phyloP scores from a whole-genome alignment of 2,329 filamentous ascomycete genomes.

The Hypoxylon sp. region DNA sequence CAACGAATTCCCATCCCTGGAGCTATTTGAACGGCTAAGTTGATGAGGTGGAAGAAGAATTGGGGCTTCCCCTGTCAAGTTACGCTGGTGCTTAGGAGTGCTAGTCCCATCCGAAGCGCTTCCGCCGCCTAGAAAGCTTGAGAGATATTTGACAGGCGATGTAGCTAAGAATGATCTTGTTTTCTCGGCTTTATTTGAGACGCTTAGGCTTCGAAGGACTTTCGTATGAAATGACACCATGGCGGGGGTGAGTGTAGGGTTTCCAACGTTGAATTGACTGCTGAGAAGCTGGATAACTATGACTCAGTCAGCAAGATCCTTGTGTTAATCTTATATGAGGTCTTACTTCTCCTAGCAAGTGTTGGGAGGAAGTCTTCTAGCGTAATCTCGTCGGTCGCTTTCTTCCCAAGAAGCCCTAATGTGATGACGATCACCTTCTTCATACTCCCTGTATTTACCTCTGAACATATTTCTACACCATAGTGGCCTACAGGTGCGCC shows the following conservation, averaged over 20 bases:
- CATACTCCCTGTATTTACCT: conserved; percentile 70
- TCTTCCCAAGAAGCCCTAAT: conserved; percentile 76
- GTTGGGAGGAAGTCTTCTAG: conserved; percentile 81
- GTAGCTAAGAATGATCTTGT: conserved; percentile 79
- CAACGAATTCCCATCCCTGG: conserved; percentile 64
- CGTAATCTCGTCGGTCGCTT: conserved; percentile 81
- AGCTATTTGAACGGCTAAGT: conserved; percentile 62
- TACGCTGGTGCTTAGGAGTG: conserved; percentile 60
- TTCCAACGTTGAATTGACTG: conserved; percentile 77
- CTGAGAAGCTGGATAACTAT: conserved; percentile 81
- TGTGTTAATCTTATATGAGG: neutral
- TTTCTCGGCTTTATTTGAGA: conserved; percentile 74
- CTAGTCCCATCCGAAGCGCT: conserved; percentile 60
- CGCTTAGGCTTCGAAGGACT: conserved; percentile 77
- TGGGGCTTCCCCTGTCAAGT: conserved; percentile 55
- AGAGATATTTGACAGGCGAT: conserved; percentile 93
- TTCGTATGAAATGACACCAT: conserved; percentile 85
- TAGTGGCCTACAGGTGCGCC: conserved; percentile 76
- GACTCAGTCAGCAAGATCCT: conserved; percentile 52
- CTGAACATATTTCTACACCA: conserved; percentile 79
- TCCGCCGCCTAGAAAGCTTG: conserved; percentile 80
- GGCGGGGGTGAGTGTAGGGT: conserved; percentile 74
- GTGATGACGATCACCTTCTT: conserved; percentile 66
- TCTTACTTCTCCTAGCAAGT: conserved; percentile 79
- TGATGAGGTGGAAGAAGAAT: conserved; percentile 59